phyloP scores from a whole-genome alignment of 1,284 basidiomycete genomes.

The Coriolopsis trogii region DNA sequence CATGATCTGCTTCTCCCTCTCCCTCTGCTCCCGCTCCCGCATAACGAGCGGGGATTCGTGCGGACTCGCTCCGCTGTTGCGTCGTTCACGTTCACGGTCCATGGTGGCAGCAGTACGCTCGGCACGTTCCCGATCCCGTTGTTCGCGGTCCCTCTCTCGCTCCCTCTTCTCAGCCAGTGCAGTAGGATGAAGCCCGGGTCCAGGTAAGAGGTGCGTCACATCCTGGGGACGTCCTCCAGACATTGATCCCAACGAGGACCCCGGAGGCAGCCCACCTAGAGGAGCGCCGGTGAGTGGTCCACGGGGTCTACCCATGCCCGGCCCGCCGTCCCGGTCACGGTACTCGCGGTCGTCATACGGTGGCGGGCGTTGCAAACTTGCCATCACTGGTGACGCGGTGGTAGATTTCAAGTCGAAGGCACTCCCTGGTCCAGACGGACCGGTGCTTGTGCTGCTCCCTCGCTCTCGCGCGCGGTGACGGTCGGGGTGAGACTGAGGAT shows the following conservation, averaged over 20 bases:
- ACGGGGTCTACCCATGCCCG: constrained; percentile 21
- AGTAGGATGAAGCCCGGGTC: constrained; percentile 22
- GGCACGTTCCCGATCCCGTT: constrained; percentile 24
- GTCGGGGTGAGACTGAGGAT: constrained; percentile 12
- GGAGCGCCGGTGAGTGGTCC: constrained; percentile 15
- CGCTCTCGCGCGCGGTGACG: constrained; percentile 17
- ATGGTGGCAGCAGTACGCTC: constrained; percentile 3
- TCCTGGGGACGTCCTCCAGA: constrained; percentile 14
- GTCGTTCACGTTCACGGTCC: constrained; percentile 18
- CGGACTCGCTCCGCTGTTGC: constrained; percentile 11
- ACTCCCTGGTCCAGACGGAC: constrained; percentile 12
- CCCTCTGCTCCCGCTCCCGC: constrained; percentile 21
- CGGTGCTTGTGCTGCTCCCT: constrained; percentile 21
- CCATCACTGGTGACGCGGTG: constrained; percentile 34
- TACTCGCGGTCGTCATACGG: constrained; percentile 22
- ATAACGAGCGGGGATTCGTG: constrained; percentile 14
- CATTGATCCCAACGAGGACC: constrained; percentile 23
- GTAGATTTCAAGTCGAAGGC: constrained; percentile 17
- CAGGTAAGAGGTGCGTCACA: constrained; percentile 20
- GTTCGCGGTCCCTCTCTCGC: constrained; percentile 18
- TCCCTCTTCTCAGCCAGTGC: constrained; percentile 23
- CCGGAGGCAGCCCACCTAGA: constrained; percentile 22
- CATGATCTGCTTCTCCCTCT: constrained; percentile 16
- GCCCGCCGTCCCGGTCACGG: constrained; percentile 24
- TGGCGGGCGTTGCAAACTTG: constrained; percentile 32